Evolutionary conservation across 495 filamentous ascomycete species (phyloP).

Genomic region (Thozetella sp.): DNA sequence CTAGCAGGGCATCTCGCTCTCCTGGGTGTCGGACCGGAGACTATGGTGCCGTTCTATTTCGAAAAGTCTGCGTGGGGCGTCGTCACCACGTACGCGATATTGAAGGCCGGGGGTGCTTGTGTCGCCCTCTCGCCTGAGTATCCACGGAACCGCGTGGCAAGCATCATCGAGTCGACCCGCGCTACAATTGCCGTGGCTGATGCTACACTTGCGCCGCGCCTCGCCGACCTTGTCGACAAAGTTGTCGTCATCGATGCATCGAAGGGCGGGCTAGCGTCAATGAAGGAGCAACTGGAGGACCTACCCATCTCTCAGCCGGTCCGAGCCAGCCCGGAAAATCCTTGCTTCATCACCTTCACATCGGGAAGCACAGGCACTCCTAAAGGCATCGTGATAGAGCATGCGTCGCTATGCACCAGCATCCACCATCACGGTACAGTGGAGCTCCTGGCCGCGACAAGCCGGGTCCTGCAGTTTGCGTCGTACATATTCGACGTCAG

Average conservation of each 20-base stretch:
- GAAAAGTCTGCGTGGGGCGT: not conserved
- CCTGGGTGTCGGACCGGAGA: not conserved
- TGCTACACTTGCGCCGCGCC: no score
- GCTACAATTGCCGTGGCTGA: not conserved
- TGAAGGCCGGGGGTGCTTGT: not conserved
- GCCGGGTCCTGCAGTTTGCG: constrained; percentile 50
- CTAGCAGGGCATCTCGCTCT: not conserved
- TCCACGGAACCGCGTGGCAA: not conserved
- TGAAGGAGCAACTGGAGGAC: not conserved
- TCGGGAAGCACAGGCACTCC: constrained; percentile 24
- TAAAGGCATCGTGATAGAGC: constrained; percentile 29
- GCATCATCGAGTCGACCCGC: not conserved
- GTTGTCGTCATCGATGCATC: no score
- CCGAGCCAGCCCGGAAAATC: no score
- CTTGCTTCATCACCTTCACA: constrained; percentile 48
- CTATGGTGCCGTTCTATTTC: not conserved
- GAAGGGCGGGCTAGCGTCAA: no score
- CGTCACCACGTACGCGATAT: not conserved
- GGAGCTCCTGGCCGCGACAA: not conserved
- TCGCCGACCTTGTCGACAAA: no score
- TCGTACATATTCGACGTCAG: constrained; percentile 62
- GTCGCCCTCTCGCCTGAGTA: not conserved
- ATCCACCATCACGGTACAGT: not conserved
- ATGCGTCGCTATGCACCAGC: constrained; percentile 14
- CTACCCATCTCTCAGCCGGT: not conserved